Evolutionary conservation across 805 yeast genomes (phyloP), one percentile per base, ranked within the genome.

Genomic region (Groenewaldozyma salmanticensis): DNA sequence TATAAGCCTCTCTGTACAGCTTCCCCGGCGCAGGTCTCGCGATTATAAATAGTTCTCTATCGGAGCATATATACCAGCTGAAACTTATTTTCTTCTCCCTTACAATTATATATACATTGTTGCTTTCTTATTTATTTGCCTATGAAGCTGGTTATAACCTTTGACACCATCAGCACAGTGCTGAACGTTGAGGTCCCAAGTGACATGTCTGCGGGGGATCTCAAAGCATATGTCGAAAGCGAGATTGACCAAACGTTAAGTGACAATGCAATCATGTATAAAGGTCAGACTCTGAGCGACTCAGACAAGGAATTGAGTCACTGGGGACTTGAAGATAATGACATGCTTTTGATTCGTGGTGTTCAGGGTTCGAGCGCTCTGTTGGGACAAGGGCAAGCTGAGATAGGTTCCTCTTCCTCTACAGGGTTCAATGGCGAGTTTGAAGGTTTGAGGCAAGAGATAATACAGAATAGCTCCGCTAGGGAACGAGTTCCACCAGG

Each of bases 201-300:
- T 1, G 81, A 79, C 11, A 70, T 86, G 66, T 57, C 75, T 0
- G 56, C 86, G 6, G 66, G 58, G 11, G 95, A 87, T 56, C 70
- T 88, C 49, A 69, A 74, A 44, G 94, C 90, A 0, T 76, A 80
- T 48, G 54, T 87, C 6, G 80, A 79, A 45, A 75, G 80, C 1
- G 95, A 85, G 53, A 71, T 86, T 5, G 70, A 66, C 11, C 69
- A 80, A 38, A 62, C 65, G 7, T 61, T 70, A 3, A 51, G 55
- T 0, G 51, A 61, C 13, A 82, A 80, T 53, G 58, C 65, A n/a
- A 51, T 85, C 36, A 55, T 65, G 18, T 65, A 65, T 50, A 70
- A 78, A 46, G 71, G 72, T 44, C 61, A 62, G 20, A 52, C 60
- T 4, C 50, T 83, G 27, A 50, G 50, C 11, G 55, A 50, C 2